Evolutionary conservation across 129 eudicot species (phyloP).

Genomic region (Glebionis coronaria): DNA sequence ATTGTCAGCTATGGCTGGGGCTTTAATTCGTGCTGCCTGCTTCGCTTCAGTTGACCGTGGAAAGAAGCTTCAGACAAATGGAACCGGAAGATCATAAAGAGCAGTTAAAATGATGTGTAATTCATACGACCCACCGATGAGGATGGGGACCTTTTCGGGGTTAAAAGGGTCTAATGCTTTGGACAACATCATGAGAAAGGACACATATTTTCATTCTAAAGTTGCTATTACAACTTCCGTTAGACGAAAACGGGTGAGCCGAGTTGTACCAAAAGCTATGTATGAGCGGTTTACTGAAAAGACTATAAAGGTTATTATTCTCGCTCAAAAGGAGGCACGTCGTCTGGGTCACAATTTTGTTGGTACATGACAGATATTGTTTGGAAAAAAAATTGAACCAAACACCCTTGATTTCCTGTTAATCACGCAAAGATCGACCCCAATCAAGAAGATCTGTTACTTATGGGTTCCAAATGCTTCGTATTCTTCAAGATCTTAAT

Average conservation of each 20-base stretch:
- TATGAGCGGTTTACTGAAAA: conserved; percentile 85
- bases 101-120: conserved; percentile 46
- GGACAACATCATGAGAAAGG: conserved; percentile 39
- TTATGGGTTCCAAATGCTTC: too few species aligned
- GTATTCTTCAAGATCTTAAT: too few species aligned
- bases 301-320: conserved; percentile 90
- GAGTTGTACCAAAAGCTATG: conserved; percentile 51
- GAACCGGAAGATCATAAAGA: conserved; percentile 43
- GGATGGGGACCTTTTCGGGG: conserved; percentile 57
- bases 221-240: conserved; percentile 55
- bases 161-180: conserved; percentile 63
- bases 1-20: conserved; percentile 75
- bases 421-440: too few species aligned
- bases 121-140: conserved; percentile 37
- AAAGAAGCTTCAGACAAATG: conserved; percentile 42
- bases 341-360: conserved; percentile 82
- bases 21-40: conserved; percentile 62
- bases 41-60: conserved; percentile 36
- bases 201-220: conserved; percentile 52
- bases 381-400: too few species aligned
- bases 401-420: too few species aligned
- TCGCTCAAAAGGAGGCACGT: conserved; percentile 94
- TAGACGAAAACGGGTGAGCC: conserved; percentile 40
- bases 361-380: conserved; percentile 74
- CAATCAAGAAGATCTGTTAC: too few species aligned